A percentile compares a stretch with the other conserved stretches of the same genome.
Conservation (phyloP, 176 grass and related monocot genomes). For the Aegilops longissima region DNA sequence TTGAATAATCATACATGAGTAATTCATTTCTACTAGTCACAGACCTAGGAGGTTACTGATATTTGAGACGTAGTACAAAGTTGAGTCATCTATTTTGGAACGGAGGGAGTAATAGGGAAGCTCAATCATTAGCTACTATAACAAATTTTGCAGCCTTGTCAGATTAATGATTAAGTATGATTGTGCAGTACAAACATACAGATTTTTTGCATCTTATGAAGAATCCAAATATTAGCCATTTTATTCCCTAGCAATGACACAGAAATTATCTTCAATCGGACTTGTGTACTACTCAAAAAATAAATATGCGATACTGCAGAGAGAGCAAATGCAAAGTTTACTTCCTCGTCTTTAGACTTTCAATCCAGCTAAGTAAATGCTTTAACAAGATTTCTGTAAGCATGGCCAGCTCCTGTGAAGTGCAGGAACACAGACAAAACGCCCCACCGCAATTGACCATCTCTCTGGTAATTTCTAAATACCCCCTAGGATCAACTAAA, state of each 20-base stretch:
- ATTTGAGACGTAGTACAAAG: background rate
- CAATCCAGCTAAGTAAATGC: background rate
- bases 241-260: background rate
- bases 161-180: background rate
- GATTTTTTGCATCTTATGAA: background rate
- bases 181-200: background rate
- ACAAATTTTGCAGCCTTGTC: background rate
- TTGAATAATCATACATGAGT: background rate
- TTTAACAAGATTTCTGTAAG: background rate
- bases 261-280: too few relatives aligned
- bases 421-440: background rate
- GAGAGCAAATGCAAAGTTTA: background rate
- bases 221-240: background rate
- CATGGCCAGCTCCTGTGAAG: background rate
- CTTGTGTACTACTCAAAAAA: too few relatives aligned
- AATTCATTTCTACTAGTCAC: background rate
- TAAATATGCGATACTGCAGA: background rate
- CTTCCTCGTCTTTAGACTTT: background rate
- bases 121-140: background rate
- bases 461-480: background rate
- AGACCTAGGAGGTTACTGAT: slow-evolving; percentile 1
- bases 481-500: background rate
- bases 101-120: background rate
- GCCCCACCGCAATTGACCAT: background rate
- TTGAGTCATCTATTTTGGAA: too few relatives aligned